Base-by-base conservation (phyloP, 352 stramenopile genomes). In the Phytophthora multivora region DNA sequence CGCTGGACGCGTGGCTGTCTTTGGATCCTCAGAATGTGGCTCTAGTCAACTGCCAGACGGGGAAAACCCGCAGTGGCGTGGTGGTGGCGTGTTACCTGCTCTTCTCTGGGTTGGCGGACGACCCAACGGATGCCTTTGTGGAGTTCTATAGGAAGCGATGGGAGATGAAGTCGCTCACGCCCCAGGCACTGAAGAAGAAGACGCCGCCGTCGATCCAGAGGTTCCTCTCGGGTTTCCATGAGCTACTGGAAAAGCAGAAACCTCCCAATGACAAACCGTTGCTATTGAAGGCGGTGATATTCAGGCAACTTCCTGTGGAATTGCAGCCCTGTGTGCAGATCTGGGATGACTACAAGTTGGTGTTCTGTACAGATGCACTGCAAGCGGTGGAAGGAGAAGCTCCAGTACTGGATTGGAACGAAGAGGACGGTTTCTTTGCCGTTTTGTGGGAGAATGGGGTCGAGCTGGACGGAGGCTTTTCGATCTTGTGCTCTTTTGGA, bases 21-120 rank as follows among this genome's bases (percentile, higher is more conserved):
- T 65, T 97, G 4, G 81, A 97, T 42, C 38, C 79, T 1, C 59
- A 75, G 21, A 90, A 98, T 40, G 77, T 98, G 5, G 89, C 87
- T 9, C 69, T 96, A 11, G 59, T 98, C 11, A 93, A 96, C 59
- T 98, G 94, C 66, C 71, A 84, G 51, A 97, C 96, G 25, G 96
- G 96, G 5, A 98, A 98, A 69, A 98, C 93, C 18, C 80, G 92
- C 23, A 98, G 86, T 18, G 93, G 91, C 6, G 91, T 99, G 52
- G 86, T 97, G 0, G 77, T 97, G 15, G 96, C 95, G 10, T 98
- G 92, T 52, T 98, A 98, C 59, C 61, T 98, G 46, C 84, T 97
- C 30, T 99, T 96, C 80, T 61, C 83, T 41, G 59, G 79, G 10
- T 66, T 91, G 19, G 80, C 79, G 12, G 66, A 90, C 31, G 79